These are phyloP conservation scores for Pythium phragmiticola DNA, from an alignment of 352 stramenopile species.

Conservation along the genomic window DNA sequence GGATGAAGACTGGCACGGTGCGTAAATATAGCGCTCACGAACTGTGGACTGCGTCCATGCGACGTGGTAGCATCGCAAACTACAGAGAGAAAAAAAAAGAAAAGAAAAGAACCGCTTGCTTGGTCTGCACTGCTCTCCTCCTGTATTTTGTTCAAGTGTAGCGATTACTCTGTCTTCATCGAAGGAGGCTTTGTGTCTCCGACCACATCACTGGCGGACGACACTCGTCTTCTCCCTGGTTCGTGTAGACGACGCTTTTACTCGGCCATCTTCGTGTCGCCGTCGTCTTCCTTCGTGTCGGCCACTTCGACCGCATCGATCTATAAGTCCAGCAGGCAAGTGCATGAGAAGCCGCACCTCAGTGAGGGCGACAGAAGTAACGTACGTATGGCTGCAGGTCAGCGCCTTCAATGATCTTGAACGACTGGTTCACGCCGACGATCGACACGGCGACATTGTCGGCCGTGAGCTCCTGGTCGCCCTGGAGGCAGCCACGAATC, in stretches of 20 bases:
- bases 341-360: not conserved
- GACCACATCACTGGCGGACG: not conserved
- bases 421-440: conserved; percentile 93
- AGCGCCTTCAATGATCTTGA: conserved; percentile 93
- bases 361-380: conserved; percentile 1
- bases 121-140: not conserved
- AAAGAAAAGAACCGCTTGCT: not conserved
- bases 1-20: not conserved
- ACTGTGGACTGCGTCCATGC: not conserved
- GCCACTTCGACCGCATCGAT: conserved; percentile 87
- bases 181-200: not conserved
- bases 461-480: conserved; percentile 93
- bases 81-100: too few relatives aligned
- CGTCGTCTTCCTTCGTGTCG: conserved; percentile 80
- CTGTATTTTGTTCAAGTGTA: not conserved
- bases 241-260: conserved; percentile 28
- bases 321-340: conserved; percentile 22
- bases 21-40: conserved; percentile 1
- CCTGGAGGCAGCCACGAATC: conserved; percentile 94
- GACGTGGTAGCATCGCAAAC: not conserved
- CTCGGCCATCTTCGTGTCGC: conserved; percentile 82
- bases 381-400: conserved; percentile 94
- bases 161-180: too few relatives aligned
- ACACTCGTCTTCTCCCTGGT: too few relatives aligned
- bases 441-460: conserved; percentile 93